Conservation (phyloP, 345 rosid genomes). For the Linum trigynum region DNA sequence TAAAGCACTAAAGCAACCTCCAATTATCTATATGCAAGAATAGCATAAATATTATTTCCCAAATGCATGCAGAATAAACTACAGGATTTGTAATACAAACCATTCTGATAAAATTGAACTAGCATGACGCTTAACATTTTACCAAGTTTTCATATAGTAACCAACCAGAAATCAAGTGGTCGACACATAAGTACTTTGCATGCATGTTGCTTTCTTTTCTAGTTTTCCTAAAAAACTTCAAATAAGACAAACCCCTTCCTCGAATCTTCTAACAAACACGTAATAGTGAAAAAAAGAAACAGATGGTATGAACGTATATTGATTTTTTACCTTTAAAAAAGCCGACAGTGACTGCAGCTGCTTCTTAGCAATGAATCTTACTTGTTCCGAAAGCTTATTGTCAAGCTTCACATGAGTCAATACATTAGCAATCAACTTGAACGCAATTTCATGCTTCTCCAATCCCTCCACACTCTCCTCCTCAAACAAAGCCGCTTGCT, state of each 20-base stretch:
- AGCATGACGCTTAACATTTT: not conserved
- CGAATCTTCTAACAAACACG: not conserved
- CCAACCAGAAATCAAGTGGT: not conserved
- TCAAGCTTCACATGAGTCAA: constrained; percentile 60
- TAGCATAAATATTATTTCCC: too few relatives aligned
- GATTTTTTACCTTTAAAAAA: constrained; percentile 67
- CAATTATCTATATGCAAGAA: too few relatives aligned
- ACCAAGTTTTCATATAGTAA: not conserved
- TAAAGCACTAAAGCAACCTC: too few relatives aligned
- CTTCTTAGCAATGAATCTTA: constrained; percentile 63
- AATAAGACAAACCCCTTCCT: not conserved
- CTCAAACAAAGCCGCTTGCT: constrained; percentile 62
- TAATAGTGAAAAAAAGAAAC: not conserved
- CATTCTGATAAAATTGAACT: not conserved
- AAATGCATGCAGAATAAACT: too few relatives aligned
- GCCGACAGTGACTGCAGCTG: constrained; percentile 86
- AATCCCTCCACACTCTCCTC: constrained; percentile 76
- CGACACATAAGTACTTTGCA: not conserved
- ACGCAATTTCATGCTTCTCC: constrained; percentile 90
- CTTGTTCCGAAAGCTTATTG: constrained; percentile 63
- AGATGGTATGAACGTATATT: not conserved
- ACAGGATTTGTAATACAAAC: not conserved
- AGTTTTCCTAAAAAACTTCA: not conserved
- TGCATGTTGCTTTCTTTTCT: not conserved
- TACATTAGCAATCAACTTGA: constrained; percentile 66